These are phyloP conservation scores for Solanum clarkiae DNA, from an alignment of 257 asterid species.

Conservation along the genomic window DNA sequence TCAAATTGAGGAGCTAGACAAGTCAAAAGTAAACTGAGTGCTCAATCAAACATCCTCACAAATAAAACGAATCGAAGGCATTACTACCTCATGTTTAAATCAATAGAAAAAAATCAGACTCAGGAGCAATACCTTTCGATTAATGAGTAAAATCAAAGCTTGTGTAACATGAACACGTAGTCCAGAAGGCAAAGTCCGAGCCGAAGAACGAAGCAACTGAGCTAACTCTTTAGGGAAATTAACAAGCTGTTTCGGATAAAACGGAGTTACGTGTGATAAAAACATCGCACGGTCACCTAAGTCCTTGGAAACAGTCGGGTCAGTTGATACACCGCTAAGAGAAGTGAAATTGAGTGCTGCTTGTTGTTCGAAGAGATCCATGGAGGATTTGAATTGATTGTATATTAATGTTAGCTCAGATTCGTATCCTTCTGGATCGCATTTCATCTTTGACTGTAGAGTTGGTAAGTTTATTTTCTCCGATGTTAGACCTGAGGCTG, in stretches of 20 bases:
- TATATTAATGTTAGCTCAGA: constrained; percentile 50
- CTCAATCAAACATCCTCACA: not conserved
- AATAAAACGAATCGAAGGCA: not conserved
- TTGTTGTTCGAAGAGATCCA: constrained; percentile 76
- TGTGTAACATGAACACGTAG: constrained; percentile 58
- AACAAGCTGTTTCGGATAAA: constrained; percentile 36
- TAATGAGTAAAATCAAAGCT: constrained; percentile 62
- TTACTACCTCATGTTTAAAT: not conserved
- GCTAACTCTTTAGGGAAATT: constrained; percentile 53
- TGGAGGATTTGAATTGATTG: constrained; percentile 64
- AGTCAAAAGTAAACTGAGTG: not conserved
- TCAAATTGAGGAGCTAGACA: not conserved
- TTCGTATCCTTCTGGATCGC: constrained; percentile 77
- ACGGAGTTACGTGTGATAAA: constrained; percentile 70
- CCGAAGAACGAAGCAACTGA: constrained; percentile 50
- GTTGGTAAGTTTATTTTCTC: constrained; percentile 53
- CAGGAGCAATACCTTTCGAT: constrained; percentile 36
- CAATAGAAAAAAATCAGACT: not conserved
- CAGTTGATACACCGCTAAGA: constrained; percentile 52
- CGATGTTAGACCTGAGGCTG: constrained; percentile 44
- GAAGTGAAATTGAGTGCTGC: constrained; percentile 74
- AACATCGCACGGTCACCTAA: constrained; percentile 70
- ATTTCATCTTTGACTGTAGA: constrained; percentile 72
- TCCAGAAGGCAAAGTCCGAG: constrained; percentile 50
- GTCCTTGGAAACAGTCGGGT: constrained; percentile 53